phyloP scores from a whole-genome alignment of 2,329 filamentous ascomycete genomes.

The Colletotrichum tanaceti region DNA sequence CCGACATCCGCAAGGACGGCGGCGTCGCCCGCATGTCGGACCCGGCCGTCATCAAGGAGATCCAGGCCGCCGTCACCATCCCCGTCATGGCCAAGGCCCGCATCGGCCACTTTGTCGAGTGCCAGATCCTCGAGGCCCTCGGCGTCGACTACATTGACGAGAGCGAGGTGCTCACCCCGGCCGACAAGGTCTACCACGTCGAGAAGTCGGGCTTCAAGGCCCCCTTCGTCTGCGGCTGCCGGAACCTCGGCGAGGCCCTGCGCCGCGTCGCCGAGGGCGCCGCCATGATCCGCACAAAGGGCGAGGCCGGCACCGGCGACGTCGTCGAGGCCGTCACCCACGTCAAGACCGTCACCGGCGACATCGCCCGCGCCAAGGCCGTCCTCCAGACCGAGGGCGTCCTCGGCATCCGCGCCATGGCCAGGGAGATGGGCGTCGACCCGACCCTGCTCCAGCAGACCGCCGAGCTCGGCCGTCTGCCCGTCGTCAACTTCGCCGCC shows the following conservation, averaged over 20 bases:
- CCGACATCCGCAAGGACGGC: constrained; percentile 91
- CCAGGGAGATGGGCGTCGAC: constrained; percentile 83
- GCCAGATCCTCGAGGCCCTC: constrained; percentile 95
- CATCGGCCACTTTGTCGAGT: constrained; percentile 98
- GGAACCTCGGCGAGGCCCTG: constrained; percentile 92
- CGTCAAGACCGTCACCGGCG: constrained; percentile 88
- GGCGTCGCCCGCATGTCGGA: constrained; percentile 98
- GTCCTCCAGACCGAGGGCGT: constrained; percentile 71
- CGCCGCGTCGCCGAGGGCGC: constrained; percentile 92
- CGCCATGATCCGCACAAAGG: constrained; percentile 99
- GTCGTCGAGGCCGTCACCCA: constrained; percentile 96
- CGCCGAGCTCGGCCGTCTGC: constrained; percentile 85
- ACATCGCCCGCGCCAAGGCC: constrained; percentile 83
- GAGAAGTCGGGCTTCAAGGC: constrained; percentile 85
- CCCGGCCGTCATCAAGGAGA: constrained; percentile 92
- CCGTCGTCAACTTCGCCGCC: constrained; percentile 97
- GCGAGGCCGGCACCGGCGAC: constrained; percentile 96
- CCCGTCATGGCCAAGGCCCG: constrained; percentile 99
- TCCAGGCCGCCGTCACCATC: constrained; percentile 94
- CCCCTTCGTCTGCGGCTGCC: constrained; percentile 96
- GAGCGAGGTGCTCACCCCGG: constrained; percentile 95
- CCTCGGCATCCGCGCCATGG: constrained; percentile 72
- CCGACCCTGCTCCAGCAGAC: constrained; percentile 85
- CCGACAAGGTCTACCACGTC: constrained; percentile 90
- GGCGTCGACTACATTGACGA: constrained; percentile 99